Percentiles rank a stretch among this genome's conserved stretches.
phyloP scores from a whole-genome alignment of 2,329 filamentous ascomycete species.

The Cladosporium phlei region DNA sequence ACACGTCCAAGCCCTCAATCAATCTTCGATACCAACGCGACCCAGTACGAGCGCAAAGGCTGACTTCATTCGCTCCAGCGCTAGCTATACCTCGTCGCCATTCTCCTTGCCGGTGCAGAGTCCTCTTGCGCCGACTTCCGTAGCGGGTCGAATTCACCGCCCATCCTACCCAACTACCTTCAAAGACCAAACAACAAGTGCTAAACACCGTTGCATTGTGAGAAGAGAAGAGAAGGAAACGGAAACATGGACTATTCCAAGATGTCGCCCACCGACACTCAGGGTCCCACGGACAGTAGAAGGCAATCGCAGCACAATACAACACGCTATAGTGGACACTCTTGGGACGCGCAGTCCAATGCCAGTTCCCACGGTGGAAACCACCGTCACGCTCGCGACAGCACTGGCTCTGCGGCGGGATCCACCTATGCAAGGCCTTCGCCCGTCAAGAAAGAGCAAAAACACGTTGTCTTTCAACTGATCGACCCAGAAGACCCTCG shows the following conservation, averaged over 20 bases:
- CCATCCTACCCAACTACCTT: not conserved
- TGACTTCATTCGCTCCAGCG: not conserved
- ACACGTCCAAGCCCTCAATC: not conserved
- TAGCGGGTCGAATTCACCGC: conserved; percentile 3
- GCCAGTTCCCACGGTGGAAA: conserved; percentile 9
- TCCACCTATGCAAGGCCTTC: conserved; percentile 23
- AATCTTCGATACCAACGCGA: conserved; percentile 1
- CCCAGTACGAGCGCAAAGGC: not conserved
- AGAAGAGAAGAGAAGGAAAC: conserved; percentile 4
- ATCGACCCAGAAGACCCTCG: conserved; percentile 41
- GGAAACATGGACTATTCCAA: conserved; percentile 7
- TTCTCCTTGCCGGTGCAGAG: conserved; percentile 3
- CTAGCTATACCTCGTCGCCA: not conserved
- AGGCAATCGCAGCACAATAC: conserved; percentile 12
- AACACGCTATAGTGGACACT: conserved; percentile 12
- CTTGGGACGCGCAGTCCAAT: conserved; percentile 11
- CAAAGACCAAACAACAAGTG: conserved; percentile 5
- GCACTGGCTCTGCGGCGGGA: conserved; percentile 18
- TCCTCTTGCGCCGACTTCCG: conserved; percentile 13
- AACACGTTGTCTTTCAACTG: conserved; percentile 76
- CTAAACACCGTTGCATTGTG: not conserved
- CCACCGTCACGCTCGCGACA: conserved; percentile 6
- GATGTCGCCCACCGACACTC: conserved; percentile 5
- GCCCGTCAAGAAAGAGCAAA: conserved; percentile 43
- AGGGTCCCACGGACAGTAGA: conserved; percentile 8